A percentile compares a stretch with the other conserved stretches of the same genome.
Conservation (phyloP, 192 early-diverging fungal species). For the Coemansia sp. region DNA sequence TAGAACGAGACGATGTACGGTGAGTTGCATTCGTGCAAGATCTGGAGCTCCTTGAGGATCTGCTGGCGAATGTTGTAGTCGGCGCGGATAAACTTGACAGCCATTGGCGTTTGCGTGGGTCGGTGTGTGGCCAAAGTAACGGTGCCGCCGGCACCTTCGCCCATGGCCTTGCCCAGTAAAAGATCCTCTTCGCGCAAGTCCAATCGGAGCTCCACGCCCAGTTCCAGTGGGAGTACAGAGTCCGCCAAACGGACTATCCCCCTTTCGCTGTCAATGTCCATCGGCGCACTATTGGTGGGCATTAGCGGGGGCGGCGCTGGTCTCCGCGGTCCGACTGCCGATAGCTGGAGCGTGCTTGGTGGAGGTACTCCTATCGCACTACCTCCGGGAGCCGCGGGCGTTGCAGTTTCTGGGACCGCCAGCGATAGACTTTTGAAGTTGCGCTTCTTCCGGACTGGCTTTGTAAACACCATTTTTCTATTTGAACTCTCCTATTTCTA, state of each 20-base stretch:
- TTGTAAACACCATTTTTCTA: conserved; percentile 36
- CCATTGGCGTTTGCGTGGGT: conserved; percentile 90
- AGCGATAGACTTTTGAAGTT: conserved; percentile 55
- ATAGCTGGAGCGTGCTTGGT: background rate
- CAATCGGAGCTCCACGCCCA: conserved; percentile 70
- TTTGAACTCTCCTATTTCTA: background rate
- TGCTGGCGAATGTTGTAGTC: conserved; percentile 77
- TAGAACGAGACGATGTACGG: conserved; percentile 96
- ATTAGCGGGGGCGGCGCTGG: conserved; percentile 10
- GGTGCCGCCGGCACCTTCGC: conserved; percentile 90
- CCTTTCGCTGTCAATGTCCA: background rate
- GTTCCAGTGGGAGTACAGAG: conserved; percentile 54
- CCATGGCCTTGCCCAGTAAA: conserved; percentile 72
- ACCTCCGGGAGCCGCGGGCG: conserved; percentile 14
- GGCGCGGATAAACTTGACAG: conserved; percentile 75
- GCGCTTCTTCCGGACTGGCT: conserved; percentile 54
- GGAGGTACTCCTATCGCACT: conserved; percentile 9
- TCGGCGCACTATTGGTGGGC: conserved; percentile 9
- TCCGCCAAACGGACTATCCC: conserved; percentile 17
- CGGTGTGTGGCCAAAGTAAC: conserved; percentile 83
- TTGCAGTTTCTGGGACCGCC: conserved; percentile 27
- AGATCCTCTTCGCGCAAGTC: conserved; percentile 84
- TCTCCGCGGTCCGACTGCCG: background rate
- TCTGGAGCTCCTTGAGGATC: conserved; percentile 92
- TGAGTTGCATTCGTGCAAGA: conserved; percentile 93